A percentile compares a stretch with the other conserved stretches of the same genome.
These are phyloP conservation scores for Pyrenophora tritici-repentis DNA, from an alignment of 2,329 filamentous ascomycete genomes.

Conservation along the genomic window DNA sequence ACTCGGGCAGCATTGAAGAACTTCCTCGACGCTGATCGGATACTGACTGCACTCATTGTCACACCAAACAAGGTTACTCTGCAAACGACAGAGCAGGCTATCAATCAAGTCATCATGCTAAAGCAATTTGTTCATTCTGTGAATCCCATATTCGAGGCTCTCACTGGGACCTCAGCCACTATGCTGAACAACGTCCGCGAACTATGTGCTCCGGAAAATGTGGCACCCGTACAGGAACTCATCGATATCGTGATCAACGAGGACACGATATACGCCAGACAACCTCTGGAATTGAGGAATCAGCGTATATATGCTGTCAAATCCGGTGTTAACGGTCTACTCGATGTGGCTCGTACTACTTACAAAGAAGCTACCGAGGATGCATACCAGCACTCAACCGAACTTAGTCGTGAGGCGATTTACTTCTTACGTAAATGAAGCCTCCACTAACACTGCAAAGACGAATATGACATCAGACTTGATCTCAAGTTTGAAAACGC, in stretches of 20 bases:
- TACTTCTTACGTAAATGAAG: neutral
- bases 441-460: constrained; percentile 22
- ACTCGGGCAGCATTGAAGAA: constrained; percentile 74
- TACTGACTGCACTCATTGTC: constrained; percentile 80
- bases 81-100: constrained; percentile 74
- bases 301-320: constrained; percentile 90
- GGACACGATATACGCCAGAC: constrained; percentile 76
- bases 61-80: constrained; percentile 69
- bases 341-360: constrained; percentile 85
- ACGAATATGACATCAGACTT: constrained; percentile 62
- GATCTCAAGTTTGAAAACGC: constrained; percentile 76
- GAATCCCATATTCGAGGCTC: constrained; percentile 67
- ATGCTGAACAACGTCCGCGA: constrained; percentile 71
- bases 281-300: constrained; percentile 83
- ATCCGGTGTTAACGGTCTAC: constrained; percentile 79
- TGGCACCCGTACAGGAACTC: constrained; percentile 63
- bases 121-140: constrained; percentile 79
- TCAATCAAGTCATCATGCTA: constrained; percentile 85
- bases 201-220: constrained; percentile 68
- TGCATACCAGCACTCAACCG: constrained; percentile 70
- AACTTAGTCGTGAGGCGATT: constrained; percentile 63
- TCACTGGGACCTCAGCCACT: constrained; percentile 66
- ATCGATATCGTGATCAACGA: constrained; percentile 77
- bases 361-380: constrained; percentile 89
- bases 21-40: constrained; percentile 78